A percentile compares a stretch with the other conserved stretches of the same genome.
Evolutionary conservation across 257 asterid species (phyloP).

Genomic region (Solanum pennellii): DNA sequence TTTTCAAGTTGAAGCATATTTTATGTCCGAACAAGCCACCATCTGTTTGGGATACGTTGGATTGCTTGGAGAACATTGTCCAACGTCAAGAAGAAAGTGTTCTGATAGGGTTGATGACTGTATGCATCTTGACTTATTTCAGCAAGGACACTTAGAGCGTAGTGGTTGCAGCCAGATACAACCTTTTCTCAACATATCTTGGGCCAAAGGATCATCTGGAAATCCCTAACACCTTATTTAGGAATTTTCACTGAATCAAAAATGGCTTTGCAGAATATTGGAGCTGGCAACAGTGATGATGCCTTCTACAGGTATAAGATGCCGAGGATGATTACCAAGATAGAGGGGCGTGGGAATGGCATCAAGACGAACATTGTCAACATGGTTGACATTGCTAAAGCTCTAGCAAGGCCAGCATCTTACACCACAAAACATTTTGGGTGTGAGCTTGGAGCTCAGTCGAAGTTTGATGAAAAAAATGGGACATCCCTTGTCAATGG

Average conservation of each 20-base stretch:
- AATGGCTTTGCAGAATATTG: constrained; percentile 33
- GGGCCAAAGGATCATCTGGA: constrained; percentile 7
- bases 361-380: constrained; percentile 32
- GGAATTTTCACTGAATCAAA: not conserved
- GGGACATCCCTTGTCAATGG: constrained; percentile 37
- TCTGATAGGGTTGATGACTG: constrained; percentile 12
- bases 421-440: constrained; percentile 32
- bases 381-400: constrained; percentile 35
- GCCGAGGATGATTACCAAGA: constrained; percentile 34
- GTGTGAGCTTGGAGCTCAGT: constrained; percentile 37
- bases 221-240: not conserved
- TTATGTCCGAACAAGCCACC: constrained; percentile 32
- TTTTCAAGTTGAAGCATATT: constrained; percentile 6
- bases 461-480: constrained; percentile 36
- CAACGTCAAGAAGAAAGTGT: constrained; percentile 22
- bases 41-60: constrained; percentile 21
- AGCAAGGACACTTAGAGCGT: constrained; percentile 1
- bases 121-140: constrained; percentile 22
- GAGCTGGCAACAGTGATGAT: constrained; percentile 37
- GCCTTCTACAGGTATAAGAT: constrained; percentile 42
- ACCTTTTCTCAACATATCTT: constrained; percentile 1
- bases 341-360: constrained; percentile 40
- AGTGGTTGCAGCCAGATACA: constrained; percentile 13
- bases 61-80: constrained; percentile 30
- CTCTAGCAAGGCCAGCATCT: constrained; percentile 33